Base-by-base conservation (phyloP, 805 yeast genomes). In the Ogataea degrootiae region DNA sequence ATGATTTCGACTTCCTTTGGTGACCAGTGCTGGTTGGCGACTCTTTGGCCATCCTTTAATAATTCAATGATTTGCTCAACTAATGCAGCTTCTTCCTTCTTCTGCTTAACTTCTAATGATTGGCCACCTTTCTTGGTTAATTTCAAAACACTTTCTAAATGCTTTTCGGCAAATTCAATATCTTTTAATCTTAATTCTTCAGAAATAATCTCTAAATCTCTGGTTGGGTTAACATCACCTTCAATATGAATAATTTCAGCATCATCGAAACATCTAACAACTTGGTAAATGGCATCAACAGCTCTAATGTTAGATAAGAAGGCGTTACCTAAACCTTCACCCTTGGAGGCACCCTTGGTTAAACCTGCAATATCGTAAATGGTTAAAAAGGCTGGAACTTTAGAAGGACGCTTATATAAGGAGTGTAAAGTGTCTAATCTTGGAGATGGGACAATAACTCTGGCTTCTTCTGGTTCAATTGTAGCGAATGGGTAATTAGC, bases 401-500 rank as follows among this genome's bases (percentile, higher is more conserved):
- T 82, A 59, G 86, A 79, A 61, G 88, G 86, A 51, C 97, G 92
- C 50, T 79, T 77, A 77, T 89, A 94, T 61, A 85, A 71, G 44
- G 79, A 79, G 60, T 79, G 77, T 45, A 94, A 77, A 52, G 75
- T 78, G 61, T 92, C 96, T 62, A 94, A 82, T 67, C 96, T 82
- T 52, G 85, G 79, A 51, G 96, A 87, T 60, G 97, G 97, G 51
- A 94, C 98, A 56, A 83, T 81, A 46, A 92, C 96, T 67, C 96
- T 82, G 41, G 98, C 97, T 74, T 92, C 97, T 73, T 94, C 98
- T 46, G 99, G 98, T 59, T 92, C 97, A 66, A 89, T 89, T 47
- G 99, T 92, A 39, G 99, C 99, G 67, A 89, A 92, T 23, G 99
- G 99, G 68, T 91, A 92, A 70, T 92, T 92, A 49, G 98, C 99